Conservation (phyloP, 2,329 filamentous ascomycete genomes). For the Pleurostoma richardsiae region DNA sequence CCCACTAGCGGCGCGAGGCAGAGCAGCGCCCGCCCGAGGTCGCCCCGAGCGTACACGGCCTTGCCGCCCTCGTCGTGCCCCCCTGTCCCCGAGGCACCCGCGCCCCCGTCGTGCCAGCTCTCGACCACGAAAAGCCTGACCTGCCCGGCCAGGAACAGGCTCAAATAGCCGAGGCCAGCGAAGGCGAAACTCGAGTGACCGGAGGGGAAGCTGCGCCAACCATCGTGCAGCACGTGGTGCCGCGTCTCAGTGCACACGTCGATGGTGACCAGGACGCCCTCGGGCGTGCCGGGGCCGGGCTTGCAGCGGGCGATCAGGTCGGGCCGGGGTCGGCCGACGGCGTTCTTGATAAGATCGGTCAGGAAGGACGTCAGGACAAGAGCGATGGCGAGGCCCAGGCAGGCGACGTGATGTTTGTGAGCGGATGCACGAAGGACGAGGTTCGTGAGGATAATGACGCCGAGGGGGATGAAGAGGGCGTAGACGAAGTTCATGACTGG, state of each 20-base stretch:
- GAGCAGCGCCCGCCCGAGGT: constrained; percentile 51
- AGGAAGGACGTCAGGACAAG: constrained; percentile 75
- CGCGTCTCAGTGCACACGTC: constrained; percentile 68
- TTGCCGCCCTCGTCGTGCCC: constrained; percentile 11
- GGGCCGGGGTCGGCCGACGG: constrained; percentile 67
- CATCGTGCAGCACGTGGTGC: constrained; percentile 69
- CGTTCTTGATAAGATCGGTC: constrained; percentile 88
- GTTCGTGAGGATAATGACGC: constrained; percentile 62
- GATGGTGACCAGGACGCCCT: constrained; percentile 52
- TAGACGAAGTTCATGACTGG: constrained; percentile 73
- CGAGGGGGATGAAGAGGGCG: constrained; percentile 66
- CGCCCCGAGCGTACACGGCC: constrained; percentile 22
- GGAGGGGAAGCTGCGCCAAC: constrained; percentile 78
- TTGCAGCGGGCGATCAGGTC: constrained; percentile 72
- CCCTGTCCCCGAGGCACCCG: constrained; percentile 2
- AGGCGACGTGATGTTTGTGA: constrained; percentile 80
- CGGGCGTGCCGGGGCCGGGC: constrained; percentile 48
- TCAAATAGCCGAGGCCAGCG: constrained; percentile 69
- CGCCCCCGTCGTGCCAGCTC: constrained; percentile 11
- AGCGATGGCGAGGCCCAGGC: constrained; percentile 75
- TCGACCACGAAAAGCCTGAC: constrained; percentile 48
- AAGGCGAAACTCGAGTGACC: constrained; percentile 79
- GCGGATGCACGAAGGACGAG: constrained; percentile 53
- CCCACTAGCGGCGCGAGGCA: constrained; percentile 56
- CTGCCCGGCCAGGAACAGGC: constrained; percentile 65